A percentile compares a stretch with the other conserved stretches of the same genome.
Evolutionary conservation across 140 eudicot genomes (phyloP).

Genomic region (Cichorium intybus): DNA sequence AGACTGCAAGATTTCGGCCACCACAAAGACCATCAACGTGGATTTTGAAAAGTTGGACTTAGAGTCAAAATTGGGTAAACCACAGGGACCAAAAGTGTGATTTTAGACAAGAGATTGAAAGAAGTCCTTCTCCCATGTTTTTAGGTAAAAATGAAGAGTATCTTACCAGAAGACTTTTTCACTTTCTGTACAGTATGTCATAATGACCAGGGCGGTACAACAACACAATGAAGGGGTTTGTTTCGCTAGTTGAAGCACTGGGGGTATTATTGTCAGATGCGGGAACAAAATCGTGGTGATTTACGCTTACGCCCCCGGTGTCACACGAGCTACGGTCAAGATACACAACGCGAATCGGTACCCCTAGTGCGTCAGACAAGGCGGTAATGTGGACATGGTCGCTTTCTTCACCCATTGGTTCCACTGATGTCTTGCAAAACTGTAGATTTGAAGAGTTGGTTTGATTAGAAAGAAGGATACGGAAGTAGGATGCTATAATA

Average conservation of each 20-base stretch:
- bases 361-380: constrained; percentile 83
- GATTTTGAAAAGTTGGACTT: too few relatives aligned
- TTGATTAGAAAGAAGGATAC: constrained; percentile 4
- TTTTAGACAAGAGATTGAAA: too few relatives aligned
- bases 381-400: constrained; percentile 95
- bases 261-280: too few relatives aligned
- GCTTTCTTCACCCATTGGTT: constrained; percentile 98
- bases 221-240: constrained; percentile 60
- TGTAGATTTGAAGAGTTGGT: constrained; percentile 14
- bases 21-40: too few relatives aligned
- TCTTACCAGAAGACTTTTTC: constrained; percentile 25
- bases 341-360: constrained; percentile 79
- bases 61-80: too few relatives aligned
- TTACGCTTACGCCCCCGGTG: constrained; percentile 67
- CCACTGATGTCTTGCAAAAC: constrained; percentile 96
- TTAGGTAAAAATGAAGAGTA: constrained; percentile 7
- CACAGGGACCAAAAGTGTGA: too few relatives aligned
- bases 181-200: constrained; percentile 79
- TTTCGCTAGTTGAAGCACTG: too few relatives aligned
- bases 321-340: constrained; percentile 90
- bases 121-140: too few relatives aligned
- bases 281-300: constrained; percentile 93
- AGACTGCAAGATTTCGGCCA: too few relatives aligned
- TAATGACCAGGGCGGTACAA: constrained; percentile 93
- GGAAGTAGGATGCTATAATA: neutral